Base-by-base conservation (phyloP, 1,284 basidiomycete genomes). In the Limonomyces culmigenus region DNA sequence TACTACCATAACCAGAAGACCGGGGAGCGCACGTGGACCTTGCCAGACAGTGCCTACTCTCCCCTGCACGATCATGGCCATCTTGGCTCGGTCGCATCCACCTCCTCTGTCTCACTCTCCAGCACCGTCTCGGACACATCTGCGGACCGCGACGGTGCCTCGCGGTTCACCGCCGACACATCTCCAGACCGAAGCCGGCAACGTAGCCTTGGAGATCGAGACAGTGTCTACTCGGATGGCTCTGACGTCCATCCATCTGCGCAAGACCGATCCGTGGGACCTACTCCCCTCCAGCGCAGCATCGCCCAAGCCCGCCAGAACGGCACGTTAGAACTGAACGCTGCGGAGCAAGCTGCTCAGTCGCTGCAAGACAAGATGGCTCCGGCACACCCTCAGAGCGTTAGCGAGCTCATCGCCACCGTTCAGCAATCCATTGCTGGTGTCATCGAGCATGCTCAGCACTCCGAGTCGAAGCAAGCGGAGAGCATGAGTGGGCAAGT, bases 1-100 rank as follows among this genome's bases (percentile, higher is more conserved):
- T 86, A 74, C 52, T 91, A 85, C 53, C 55, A 67, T 51, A 89
- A 92, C 60, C 72, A 67, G 43, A 48, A 66, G 13, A 80, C 77
- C 38, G 77, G 79, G 16, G 61, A 72, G 41, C 58, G 74, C 18
- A 68, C 67, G 34, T 83, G 78, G 83, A 72, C 69, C 1, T 57
- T 70, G 23, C 75, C n/a, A n/a, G n/a, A n/a, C n/a, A n/a, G n/a
- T n/a, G n/a, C n/a, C n/a, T n/a, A n/a, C n/a, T n/a, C n/a, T n/a
- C n/a, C n/a, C n/a, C n/a, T n/a, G n/a, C n/a, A n/a, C n/a, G n/a
- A n/a, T n/a, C n/a, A n/a, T n/a, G n/a, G n/a, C n/a, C n/a, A n/a
- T n/a, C n/a, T n/a, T n/a, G n/a, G n/a, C n/a, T n/a, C n/a, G n/a
- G n/a, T n/a, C n/a, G n/a, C n/a, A n/a, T n/a, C n/a, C n/a, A n/a